These are phyloP conservation scores for Salinomyces thailandicus DNA, from an alignment of 2,329 filamentous ascomycete species.

Conservation along the genomic window DNA sequence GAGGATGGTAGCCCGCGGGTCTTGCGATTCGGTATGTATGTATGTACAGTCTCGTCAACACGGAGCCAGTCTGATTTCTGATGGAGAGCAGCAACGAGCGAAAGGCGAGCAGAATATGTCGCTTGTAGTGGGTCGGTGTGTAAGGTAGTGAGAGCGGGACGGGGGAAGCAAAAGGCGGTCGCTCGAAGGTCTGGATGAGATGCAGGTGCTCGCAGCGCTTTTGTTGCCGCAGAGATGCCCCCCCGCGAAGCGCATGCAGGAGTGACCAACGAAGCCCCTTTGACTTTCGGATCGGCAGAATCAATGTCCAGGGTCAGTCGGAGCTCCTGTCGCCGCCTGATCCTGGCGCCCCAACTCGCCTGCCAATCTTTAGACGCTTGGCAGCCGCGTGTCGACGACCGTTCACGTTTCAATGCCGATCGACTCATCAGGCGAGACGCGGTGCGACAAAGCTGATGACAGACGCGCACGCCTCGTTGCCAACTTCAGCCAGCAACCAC, in stretches of 20 bases:
- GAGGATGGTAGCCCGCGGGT: not conserved
- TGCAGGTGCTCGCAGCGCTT: no score
- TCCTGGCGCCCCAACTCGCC: not conserved
- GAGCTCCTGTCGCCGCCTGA: not conserved
- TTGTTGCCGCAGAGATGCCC: not conserved
- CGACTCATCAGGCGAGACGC: no score
- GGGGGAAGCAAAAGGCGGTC: not conserved
- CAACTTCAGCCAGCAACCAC: no score
- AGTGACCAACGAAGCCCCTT: not conserved
- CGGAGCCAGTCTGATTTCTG: not conserved
- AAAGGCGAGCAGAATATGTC: not conserved
- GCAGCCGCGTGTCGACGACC: not conserved
- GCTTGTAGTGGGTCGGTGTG: not conserved
- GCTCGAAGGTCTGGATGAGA: not conserved
- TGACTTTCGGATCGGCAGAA: not conserved
- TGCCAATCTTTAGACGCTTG: no score
- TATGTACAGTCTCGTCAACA: not conserved
- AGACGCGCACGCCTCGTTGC: no score
- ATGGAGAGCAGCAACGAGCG: not conserved
- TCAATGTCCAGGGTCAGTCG: not conserved
- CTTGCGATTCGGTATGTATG: not conserved
- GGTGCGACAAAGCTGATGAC: no score
- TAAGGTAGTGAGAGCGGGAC: not conserved
- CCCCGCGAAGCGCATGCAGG: not conserved
- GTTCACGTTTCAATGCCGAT: no score